Conservation (phyloP, 306 rosid genomes). For the Vigna reflexopilosa region DNA sequence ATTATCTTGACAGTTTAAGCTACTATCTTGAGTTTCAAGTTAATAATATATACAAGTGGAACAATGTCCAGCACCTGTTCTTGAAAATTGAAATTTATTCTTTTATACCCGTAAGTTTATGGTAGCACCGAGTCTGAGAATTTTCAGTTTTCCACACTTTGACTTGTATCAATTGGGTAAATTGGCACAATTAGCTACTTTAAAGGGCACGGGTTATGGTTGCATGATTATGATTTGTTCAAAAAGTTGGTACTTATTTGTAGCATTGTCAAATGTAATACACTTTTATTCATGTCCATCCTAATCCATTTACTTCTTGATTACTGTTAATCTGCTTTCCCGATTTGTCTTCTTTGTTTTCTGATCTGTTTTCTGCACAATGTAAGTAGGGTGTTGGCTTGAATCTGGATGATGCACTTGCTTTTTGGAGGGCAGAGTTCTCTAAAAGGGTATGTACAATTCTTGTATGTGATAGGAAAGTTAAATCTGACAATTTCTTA, state of each 20-base stretch:
- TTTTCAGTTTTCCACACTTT: slow-evolving; percentile 5
- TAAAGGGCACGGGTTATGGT: slow-evolving; percentile 22
- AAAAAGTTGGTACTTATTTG: slow-evolving; percentile 10
- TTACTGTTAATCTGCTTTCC: background rate
- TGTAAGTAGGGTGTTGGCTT: slow-evolving; percentile 85
- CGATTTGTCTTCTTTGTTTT: slow-evolving; percentile 8
- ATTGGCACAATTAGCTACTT: slow-evolving; percentile 21
- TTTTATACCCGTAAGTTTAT: slow-evolving; percentile 8
- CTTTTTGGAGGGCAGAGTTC: slow-evolving; percentile 95
- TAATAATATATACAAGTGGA: background rate
- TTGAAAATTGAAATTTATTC: slow-evolving; percentile 8
- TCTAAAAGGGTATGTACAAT: slow-evolving; percentile 69
- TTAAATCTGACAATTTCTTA: slow-evolving; percentile 26
- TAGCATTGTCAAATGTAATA: slow-evolving; percentile 16
- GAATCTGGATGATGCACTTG: slow-evolving; percentile 93
- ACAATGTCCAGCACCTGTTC: background rate
- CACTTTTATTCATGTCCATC: slow-evolving; percentile 30
- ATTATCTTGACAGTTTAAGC: slow-evolving; percentile 15
- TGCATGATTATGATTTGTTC: slow-evolving; percentile 7
- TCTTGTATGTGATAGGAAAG: slow-evolving; percentile 25
- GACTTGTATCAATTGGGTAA: slow-evolving; percentile 28
- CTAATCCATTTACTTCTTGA: slow-evolving; percentile 17
- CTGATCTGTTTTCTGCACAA: slow-evolving; percentile 34
- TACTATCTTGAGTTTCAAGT: slow-evolving; percentile 17
- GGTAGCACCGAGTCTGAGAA: slow-evolving; percentile 9